phyloP scores from a whole-genome alignment of 352 stramenopile species.

The Globisporangium barbulae region DNA sequence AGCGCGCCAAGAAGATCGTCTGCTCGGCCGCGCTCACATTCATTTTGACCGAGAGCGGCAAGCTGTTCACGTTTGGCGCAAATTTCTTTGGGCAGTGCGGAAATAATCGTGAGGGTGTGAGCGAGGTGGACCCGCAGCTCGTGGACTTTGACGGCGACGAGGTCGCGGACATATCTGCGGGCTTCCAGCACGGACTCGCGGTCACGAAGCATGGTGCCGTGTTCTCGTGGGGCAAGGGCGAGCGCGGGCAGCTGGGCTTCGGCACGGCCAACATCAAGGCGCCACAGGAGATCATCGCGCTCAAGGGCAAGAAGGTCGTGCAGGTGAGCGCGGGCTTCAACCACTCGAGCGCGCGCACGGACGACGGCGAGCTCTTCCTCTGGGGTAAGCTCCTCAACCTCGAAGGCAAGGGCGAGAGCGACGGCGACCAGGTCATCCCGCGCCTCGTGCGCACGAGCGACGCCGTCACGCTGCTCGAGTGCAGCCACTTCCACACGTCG shows the following conservation, averaged over 20 bases:
- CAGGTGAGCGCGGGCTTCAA: conserved; percentile 82
- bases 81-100: conserved; percentile 85
- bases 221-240: conserved; percentile 81
- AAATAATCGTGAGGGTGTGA: conserved; percentile 55
- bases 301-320: conserved; percentile 64
- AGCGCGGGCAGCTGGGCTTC: conserved; percentile 80
- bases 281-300: conserved; percentile 73
- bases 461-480: conserved; percentile 59
- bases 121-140: conserved; percentile 46
- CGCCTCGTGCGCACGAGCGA: conserved; percentile 69
- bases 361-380: conserved; percentile 75
- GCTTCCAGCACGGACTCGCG: conserved; percentile 77
- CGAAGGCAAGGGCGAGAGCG: conserved; percentile 54
- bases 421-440: conserved; percentile 70
- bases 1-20: conserved; percentile 72
- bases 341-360: conserved; percentile 65
- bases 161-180: conserved; percentile 65
- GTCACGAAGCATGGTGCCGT: conserved; percentile 65
- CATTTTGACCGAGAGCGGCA: conserved; percentile 71
- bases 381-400: conserved; percentile 85
- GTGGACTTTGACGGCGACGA: conserved; percentile 66
- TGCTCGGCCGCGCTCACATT: conserved; percentile 81
- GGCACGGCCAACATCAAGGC: conserved; percentile 68
- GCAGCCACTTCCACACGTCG: conserved; percentile 83
- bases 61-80: conserved; percentile 72